Conservation (phyloP, 768 basidiomycete species). For the Tulasnella sp. region DNA sequence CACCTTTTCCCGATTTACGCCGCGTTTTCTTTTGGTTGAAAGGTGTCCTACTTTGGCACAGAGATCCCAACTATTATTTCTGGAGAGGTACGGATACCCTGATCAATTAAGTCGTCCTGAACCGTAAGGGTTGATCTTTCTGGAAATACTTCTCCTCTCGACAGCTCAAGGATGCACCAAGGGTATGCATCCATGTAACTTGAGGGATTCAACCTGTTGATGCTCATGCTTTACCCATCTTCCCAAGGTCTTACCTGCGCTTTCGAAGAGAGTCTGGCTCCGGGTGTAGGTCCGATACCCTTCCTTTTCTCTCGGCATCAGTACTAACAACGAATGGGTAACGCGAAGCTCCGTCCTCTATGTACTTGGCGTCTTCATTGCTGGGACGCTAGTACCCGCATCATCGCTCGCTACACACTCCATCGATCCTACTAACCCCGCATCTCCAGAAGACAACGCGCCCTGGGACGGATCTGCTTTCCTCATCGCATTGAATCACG, state of each 20-base stretch:
- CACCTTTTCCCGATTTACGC: background rate
- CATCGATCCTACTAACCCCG: background rate
- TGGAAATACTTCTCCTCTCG: no score
- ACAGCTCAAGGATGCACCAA: slow-evolving; percentile 5
- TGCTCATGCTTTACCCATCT: background rate
- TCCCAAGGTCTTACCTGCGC: background rate
- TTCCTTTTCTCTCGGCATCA: background rate
- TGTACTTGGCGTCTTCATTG: background rate
- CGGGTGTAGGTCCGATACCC: no score
- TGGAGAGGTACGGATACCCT: slow-evolving; percentile 1
- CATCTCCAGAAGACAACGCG: background rate
- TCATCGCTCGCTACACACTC: background rate
- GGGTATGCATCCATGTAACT: background rate
- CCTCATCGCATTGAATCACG: background rate
- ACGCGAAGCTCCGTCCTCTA: background rate
- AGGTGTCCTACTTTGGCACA: slow-evolving; percentile 6
- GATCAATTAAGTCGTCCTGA: no score
- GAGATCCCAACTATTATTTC: slow-evolving; percentile 6
- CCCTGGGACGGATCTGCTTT: background rate
- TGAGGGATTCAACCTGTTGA: background rate
- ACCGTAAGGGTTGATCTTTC: no score
- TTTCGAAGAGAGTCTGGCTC: background rate
- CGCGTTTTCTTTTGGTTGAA: background rate
- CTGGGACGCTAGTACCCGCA: background rate
- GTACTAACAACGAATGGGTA: background rate